A percentile compares a stretch with the other conserved stretches of the same genome.
Evolutionary conservation across 768 basidiomycete genomes (phyloP).

Genomic region (Agaricus subrufescens): DNA sequence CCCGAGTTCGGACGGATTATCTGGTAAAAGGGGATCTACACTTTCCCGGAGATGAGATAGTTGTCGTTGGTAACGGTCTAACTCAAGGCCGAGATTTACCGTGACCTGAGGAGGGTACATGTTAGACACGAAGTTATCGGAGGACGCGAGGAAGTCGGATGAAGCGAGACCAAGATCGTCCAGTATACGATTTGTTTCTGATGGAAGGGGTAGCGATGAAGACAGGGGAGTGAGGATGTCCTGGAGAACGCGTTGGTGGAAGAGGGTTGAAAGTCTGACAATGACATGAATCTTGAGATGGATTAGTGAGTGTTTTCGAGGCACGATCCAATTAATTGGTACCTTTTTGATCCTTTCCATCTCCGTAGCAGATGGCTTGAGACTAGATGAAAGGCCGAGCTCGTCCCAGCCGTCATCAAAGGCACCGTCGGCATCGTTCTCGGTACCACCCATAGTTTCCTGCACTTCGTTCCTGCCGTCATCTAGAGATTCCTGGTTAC

Average conservation of each 20-base stretch:
- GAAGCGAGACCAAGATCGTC: conserved; percentile 51
- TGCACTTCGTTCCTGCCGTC: conserved; percentile 59
- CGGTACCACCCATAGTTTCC: conserved; percentile 42
- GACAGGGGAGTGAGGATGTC: conserved; percentile 38
- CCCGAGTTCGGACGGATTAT: conserved; percentile 21
- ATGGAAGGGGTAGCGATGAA: conserved; percentile 12
- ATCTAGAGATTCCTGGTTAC: conserved; percentile 51
- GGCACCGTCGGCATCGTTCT: conserved; percentile 23
- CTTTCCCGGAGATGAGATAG: conserved; percentile 31
- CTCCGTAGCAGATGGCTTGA: conserved; percentile 44
- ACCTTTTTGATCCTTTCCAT: conserved; percentile 60
- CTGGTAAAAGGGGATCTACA: conserved; percentile 19
- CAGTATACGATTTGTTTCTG: conserved; percentile 26
- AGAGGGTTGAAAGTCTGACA: conserved; percentile 51
- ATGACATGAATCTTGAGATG: conserved; percentile 49
- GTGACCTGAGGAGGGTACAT: conserved; percentile 62
- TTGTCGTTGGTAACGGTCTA: conserved; percentile 31
- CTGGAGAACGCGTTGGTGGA: conserved; percentile 57
- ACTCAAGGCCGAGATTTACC: conserved; percentile 32
- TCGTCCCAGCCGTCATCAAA: conserved; percentile 63
- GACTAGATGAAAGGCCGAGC: conserved; percentile 45
- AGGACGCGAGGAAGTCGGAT: conserved; percentile 42
- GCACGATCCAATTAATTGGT: background rate
- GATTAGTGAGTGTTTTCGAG: conserved; percentile 3
- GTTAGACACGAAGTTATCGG: conserved; percentile 66